Conservation (phyloP, 192 early-diverging fungal genomes). For the Coemansia sp. region DNA sequence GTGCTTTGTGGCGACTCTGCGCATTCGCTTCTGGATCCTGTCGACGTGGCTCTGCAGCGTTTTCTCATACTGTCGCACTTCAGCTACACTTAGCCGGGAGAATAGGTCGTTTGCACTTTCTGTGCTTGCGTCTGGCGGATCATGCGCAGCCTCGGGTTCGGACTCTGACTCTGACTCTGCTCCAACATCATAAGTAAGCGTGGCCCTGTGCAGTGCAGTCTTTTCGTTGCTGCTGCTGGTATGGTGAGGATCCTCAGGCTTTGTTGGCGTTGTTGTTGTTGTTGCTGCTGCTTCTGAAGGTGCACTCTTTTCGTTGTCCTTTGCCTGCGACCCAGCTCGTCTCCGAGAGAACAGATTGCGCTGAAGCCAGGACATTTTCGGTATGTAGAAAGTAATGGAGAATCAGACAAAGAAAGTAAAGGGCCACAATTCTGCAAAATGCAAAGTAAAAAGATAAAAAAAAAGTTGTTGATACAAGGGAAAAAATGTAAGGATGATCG, state of each 20-base stretch:
- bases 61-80: slow-evolving; percentile 38
- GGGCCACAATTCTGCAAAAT: neutral
- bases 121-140: slow-evolving; percentile 11
- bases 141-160: slow-evolving; percentile 6
- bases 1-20: slow-evolving; percentile 28
- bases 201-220: neutral
- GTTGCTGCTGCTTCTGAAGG: neutral
- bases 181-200: neutral
- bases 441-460: neutral
- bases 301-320: slow-evolving; percentile 8
- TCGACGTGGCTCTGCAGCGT: slow-evolving; percentile 29
- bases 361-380: slow-evolving; percentile 28
- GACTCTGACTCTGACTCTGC: neutral
- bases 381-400: neutral
- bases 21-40: slow-evolving; percentile 33
- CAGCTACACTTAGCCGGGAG: slow-evolving; percentile 27
- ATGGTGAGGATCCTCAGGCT: neutral
- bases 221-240: neutral
- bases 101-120: slow-evolving; percentile 25
- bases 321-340: slow-evolving; percentile 13
- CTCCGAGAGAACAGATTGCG: slow-evolving; percentile 19
- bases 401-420: neutral
- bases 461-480: neutral
- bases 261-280: slow-evolving; percentile 1
- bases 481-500: neutral